Conservation (phyloP, 192 early-diverging fungal species). For the Backusella psychrophila region DNA sequence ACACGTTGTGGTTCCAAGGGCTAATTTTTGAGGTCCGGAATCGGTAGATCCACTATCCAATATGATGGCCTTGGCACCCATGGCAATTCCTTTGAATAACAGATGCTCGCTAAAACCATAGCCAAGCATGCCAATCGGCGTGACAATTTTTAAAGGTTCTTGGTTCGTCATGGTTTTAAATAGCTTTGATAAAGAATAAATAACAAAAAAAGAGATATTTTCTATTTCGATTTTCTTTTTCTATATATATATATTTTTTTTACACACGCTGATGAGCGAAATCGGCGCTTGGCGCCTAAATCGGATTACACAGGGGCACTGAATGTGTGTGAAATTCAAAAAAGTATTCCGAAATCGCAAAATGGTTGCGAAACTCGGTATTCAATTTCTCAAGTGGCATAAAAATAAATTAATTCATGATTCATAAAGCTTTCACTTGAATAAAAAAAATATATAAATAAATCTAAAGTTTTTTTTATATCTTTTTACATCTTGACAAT, state of each 20-base stretch:
- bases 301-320: not conserved
- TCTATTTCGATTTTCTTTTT: not conserved
- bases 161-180: not conserved
- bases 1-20: conserved; percentile 14
- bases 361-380: not conserved
- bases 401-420: not conserved
- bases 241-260: not conserved
- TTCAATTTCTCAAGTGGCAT: not conserved
- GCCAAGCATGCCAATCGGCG: not conserved
- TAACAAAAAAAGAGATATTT: not conserved
- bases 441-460: too few species aligned
- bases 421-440: too few species aligned
- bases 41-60: conserved; percentile 18
- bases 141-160: not conserved
- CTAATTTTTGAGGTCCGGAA: conserved; percentile 19
- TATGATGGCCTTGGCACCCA: conserved; percentile 18
- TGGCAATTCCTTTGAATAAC: conserved; percentile 1
- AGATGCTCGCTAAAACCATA: not conserved
- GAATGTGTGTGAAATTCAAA: not conserved
- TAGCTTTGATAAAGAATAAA: not conserved
- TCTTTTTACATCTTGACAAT: not conserved
- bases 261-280: not conserved
- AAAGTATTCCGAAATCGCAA: not conserved
- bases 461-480: not conserved
- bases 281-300: not conserved